Evolutionary conservation across 352 stramenopile genomes (phyloP).

Genomic region (Halophytophthora batemanensis): DNA sequence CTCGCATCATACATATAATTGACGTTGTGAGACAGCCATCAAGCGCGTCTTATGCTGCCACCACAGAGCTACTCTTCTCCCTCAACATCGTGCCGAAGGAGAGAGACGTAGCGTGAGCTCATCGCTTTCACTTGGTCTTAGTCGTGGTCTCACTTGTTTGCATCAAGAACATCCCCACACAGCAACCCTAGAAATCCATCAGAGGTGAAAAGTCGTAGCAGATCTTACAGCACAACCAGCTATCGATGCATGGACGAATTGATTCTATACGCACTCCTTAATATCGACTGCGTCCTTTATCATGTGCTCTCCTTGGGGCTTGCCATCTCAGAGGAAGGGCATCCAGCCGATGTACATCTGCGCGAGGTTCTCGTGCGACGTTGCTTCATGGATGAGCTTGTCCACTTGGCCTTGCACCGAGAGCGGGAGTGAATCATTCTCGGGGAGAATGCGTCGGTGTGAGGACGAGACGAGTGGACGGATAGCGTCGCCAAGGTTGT

Average conservation of each 20-base stretch:
- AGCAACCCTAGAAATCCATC: too few species aligned
- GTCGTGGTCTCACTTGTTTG: too few species aligned
- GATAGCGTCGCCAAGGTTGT: slow-evolving; percentile 88
- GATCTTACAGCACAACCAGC: not conserved
- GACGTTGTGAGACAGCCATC: too few species aligned
- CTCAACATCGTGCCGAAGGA: too few species aligned
- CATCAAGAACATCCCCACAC: too few species aligned
- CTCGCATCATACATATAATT: too few species aligned
- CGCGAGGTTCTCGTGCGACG: slow-evolving; percentile 88
- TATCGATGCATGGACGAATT: not conserved
- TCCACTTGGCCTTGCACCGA: slow-evolving; percentile 93
- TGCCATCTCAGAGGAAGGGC: slow-evolving; percentile 68
- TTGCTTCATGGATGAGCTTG: slow-evolving; percentile 93
- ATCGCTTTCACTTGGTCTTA: too few species aligned
- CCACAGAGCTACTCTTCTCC: too few species aligned
- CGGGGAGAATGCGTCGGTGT: slow-evolving; percentile 64
- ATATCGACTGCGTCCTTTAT: not conserved
- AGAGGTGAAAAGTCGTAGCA: too few species aligned
- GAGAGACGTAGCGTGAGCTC: too few species aligned
- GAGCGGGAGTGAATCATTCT: slow-evolving; percentile 87
- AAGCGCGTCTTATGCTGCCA: too few species aligned
- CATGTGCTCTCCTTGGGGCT: not conserved
- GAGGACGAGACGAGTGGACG: slow-evolving; percentile 60
- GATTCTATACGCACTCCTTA: too few species aligned
- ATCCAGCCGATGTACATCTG: slow-evolving; percentile 97